Evolutionary conservation across 2,329 filamentous ascomycete genomes (phyloP).

Genomic region (Neonectria hederae): DNA sequence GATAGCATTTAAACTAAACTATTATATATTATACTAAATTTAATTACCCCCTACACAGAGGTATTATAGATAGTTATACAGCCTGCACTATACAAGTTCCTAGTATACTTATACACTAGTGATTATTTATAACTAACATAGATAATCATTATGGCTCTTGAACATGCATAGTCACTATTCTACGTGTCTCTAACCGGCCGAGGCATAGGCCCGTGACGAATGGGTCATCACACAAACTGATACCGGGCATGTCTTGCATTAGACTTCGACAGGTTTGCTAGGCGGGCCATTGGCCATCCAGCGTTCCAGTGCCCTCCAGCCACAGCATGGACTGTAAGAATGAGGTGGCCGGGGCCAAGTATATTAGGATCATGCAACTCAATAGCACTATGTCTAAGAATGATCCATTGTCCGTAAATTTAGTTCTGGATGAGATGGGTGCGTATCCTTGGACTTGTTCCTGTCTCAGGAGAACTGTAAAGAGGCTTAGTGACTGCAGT

Average conservation of each 20-base stretch:
- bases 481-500: too few relatives aligned
- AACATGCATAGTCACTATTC: not conserved
- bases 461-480: too few relatives aligned
- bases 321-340: too few relatives aligned
- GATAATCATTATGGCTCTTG: not conserved
- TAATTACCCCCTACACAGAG: not conserved
- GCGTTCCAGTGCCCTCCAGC: too few relatives aligned
- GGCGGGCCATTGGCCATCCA: too few relatives aligned
- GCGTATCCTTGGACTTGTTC: too few relatives aligned
- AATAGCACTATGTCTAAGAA: too few relatives aligned
- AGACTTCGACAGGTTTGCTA: too few relatives aligned
- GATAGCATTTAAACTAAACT: not conserved
- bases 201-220: not conserved
- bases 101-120: not conserved
- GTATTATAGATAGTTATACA: not conserved
- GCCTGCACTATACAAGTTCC: not conserved
- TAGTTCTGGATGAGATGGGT: too few relatives aligned
- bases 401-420: too few relatives aligned
- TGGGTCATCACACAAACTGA: not conserved
- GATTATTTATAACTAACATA: not conserved
- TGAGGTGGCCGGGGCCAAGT: too few relatives aligned
- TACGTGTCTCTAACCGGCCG: not conserved
- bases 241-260: not conserved
- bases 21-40: not conserved
- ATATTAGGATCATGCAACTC: too few relatives aligned